phyloP scores from a whole-genome alignment of 768 basidiomycete species.

The Naganishia antarctica region DNA sequence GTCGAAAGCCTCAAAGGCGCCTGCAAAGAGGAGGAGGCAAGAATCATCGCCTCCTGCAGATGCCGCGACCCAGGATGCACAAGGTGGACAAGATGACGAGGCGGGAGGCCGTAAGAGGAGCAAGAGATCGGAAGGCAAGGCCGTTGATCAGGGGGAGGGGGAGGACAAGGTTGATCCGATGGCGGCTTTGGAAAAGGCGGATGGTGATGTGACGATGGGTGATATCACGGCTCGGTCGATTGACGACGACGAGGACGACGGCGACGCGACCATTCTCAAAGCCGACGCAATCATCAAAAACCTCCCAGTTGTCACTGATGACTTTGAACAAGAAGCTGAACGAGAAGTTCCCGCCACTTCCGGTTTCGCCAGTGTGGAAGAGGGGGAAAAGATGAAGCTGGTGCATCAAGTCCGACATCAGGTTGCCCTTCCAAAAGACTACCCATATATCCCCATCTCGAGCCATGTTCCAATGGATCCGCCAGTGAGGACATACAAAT shows the following conservation, averaged over 20 bases:
- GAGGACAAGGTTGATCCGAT: slow-evolving; percentile 24
- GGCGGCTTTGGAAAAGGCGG: slow-evolving; percentile 27
- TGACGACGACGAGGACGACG: slow-evolving; percentile 24
- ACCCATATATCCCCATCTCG: slow-evolving; percentile 82
- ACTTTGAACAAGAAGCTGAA: slow-evolving; percentile 89
- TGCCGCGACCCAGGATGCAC: slow-evolving; percentile 42
- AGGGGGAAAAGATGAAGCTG: slow-evolving; percentile 47
- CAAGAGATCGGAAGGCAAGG: slow-evolving; percentile 10
- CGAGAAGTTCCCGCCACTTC: slow-evolving; percentile 84
- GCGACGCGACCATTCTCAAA: slow-evolving; percentile 21
- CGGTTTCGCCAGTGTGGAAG: slow-evolving; percentile 63
- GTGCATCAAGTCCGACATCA: slow-evolving; percentile 46
- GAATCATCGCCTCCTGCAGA: slow-evolving; percentile 1
- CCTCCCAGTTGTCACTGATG: slow-evolving; percentile 77
- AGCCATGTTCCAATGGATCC: slow-evolving; percentile 85
- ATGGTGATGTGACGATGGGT: slow-evolving; percentile 18
- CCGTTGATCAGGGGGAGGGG: neutral
- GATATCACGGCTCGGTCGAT: slow-evolving; percentile 29
- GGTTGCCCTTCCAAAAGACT: slow-evolving; percentile 87
- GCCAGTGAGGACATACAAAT: slow-evolving; percentile 88
- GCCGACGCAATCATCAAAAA: slow-evolving; percentile 39
- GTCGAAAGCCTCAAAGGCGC: slow-evolving; percentile 9
- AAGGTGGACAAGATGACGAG: slow-evolving; percentile 41
- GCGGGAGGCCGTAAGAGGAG: slow-evolving; percentile 14
- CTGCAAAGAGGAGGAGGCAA: slow-evolving; percentile 5